A percentile compares a stretch with the other conserved stretches of the same genome.
Evolutionary conservation across 352 stramenopile genomes (phyloP).

Genomic region (Aphanomyces invadans): DNA sequence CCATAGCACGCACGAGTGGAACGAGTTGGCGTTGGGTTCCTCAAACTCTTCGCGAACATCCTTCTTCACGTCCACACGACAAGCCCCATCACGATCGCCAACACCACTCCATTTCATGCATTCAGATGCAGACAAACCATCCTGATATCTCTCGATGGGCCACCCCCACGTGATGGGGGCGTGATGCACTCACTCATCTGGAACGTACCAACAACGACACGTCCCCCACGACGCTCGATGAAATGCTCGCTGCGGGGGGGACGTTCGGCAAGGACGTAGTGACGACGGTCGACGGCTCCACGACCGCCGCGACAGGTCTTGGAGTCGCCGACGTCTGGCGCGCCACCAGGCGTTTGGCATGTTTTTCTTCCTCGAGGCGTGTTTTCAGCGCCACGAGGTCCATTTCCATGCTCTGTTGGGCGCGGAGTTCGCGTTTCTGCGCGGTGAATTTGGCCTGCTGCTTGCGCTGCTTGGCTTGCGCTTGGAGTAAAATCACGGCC

Average conservation of each 20-base stretch:
- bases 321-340: slow-evolving; percentile 63
- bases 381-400: slow-evolving; percentile 66
- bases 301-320: slow-evolving; percentile 37
- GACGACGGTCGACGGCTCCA: background rate
- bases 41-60: too few species aligned
- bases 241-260: slow-evolving; percentile 9
- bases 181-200: too few species aligned
- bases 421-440: slow-evolving; percentile 50
- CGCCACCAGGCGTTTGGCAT: too few species aligned
- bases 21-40: too few species aligned
- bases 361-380: slow-evolving; percentile 74
- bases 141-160: too few species aligned
- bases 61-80: too few species aligned
- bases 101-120: too few species aligned
- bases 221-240: background rate
- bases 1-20: too few species aligned
- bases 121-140: too few species aligned
- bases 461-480: slow-evolving; percentile 63
- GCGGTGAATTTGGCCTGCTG: slow-evolving; percentile 62
- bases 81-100: too few species aligned
- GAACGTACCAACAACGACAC: slow-evolving; percentile 6
- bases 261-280: slow-evolving; percentile 38
- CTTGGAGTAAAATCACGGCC: slow-evolving; percentile 66
- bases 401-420: slow-evolving; percentile 67
- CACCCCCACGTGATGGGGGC: too few species aligned